These are phyloP conservation scores for Ogataea angusta DNA, from an alignment of 805 yeast species.

Conservation along the genomic window DNA sequence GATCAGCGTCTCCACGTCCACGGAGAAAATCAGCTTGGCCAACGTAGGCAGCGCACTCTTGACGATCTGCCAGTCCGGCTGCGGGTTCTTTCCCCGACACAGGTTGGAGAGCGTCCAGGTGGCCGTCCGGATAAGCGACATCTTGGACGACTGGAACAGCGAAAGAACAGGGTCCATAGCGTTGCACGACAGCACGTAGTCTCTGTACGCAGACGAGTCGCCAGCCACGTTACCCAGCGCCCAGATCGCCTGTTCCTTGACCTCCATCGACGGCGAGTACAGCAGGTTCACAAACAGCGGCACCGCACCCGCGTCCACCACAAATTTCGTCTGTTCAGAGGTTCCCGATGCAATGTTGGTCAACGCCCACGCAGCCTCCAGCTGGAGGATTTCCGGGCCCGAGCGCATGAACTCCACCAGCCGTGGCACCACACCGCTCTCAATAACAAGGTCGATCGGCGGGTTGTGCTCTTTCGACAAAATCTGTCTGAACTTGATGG, in stretches of 20 bases:
- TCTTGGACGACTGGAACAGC: constrained; percentile 75
- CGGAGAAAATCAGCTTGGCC: constrained; percentile 84
- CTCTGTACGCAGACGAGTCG: constrained; percentile 88
- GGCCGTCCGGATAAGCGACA: constrained; percentile 91
- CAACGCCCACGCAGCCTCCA: constrained; percentile 99
- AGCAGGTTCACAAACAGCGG: constrained; percentile 84
- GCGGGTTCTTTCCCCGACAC: constrained; percentile 95
- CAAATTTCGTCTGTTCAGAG: constrained; percentile 83
- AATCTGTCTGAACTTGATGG: constrained; percentile 89
- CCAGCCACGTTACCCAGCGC: constrained; percentile 99
- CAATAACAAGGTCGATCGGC: constrained; percentile 90
- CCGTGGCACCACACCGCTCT: constrained; percentile 89
- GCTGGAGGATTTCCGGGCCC: constrained; percentile 83
- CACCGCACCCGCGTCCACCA: constrained; percentile 91
- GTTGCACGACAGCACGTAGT: constrained; percentile 75
- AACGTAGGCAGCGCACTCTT: constrained; percentile 86
- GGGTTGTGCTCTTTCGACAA: constrained; percentile 93
- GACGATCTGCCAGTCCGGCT: constrained; percentile 90
- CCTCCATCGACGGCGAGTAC: constrained; percentile 79
- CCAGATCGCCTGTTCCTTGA: constrained; percentile 98
- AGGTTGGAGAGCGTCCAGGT: constrained; percentile 97
- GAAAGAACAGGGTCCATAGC: constrained; percentile 88
- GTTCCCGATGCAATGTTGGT: constrained; percentile 96
- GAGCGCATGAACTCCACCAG: constrained; percentile 81
- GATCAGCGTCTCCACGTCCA: constrained; percentile 88